Base-by-base conservation (phyloP, 2,329 filamentous ascomycete genomes). In the Simplicillium sp. region DNA sequence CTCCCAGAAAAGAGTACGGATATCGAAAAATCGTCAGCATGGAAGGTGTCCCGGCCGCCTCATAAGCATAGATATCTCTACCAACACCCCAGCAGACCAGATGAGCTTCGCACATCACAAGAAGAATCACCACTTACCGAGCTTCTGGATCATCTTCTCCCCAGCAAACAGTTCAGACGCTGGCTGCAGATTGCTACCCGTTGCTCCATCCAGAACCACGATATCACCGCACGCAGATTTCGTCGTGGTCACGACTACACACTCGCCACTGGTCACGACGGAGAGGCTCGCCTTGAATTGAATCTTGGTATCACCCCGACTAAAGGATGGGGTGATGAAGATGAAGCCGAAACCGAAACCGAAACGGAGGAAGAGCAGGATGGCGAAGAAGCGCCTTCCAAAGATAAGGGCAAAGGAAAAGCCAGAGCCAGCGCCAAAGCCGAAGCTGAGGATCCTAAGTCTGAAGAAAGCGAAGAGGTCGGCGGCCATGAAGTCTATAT, bases 11-110 rank as follows among this genome's bases (percentile, higher is more conserved):
- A 66, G 13, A 77, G 73, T 36, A 54, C 60, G 1, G 70, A 73
- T 43, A 79, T 84, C 44, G 76, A 82, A 53, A 69, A 69, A 36
- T 65, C 65, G 46, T 75, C 68, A 34, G 63, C 65, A 0, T 92
- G 86, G 85, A 77, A 73, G 45, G 83, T 94, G 8, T 86, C 92
- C 7, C 75, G 78, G 28, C 92, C 92, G 32, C 92, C 92, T 1
- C 89, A 98, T 66, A 98, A 98, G 67, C 88, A 96, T 57, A 85
- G 89, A 12, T 98, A 84, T 59, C 70, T 95, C 2, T 98, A 92
- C 62, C 75, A 86, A 44, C 80, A 87, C 50, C 67, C 64, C 49
- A 70, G 54, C 38, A 61, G 63, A 40, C 47, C 61, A 37, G 46
- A 60, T 43, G 50, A 64, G 38, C 49, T 59, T 38, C 59, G 59